Conservation (phyloP, 208 protist species). For the Acanthamoeba triangularis region DNA sequence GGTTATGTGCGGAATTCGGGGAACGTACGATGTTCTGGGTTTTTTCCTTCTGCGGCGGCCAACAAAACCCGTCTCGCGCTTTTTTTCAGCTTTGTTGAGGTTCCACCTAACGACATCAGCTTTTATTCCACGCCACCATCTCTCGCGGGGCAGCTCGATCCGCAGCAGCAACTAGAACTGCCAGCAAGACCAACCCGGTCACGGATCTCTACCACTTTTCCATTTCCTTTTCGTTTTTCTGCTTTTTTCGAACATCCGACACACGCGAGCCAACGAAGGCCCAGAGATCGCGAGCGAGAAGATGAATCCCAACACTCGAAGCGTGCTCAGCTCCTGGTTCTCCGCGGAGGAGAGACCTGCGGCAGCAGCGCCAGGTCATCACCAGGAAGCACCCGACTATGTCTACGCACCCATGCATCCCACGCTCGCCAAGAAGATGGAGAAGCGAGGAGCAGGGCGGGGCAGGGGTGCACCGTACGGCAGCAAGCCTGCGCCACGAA, state of each 20-base stretch:
- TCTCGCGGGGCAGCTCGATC: not conserved
- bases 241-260: not conserved
- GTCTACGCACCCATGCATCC: slow-evolving; percentile 47
- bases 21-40: not conserved
- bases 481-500: not conserved
- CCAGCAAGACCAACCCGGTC: not conserved
- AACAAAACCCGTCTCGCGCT: not conserved
- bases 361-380: not conserved
- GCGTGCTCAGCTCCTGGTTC: slow-evolving; percentile 55
- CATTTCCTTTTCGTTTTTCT: not conserved
- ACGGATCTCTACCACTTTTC: not conserved
- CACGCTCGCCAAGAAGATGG: not conserved
- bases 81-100: not conserved
- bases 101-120: slow-evolving; percentile 30
- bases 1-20: not conserved
- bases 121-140: not conserved
- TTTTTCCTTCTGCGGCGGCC: not conserved
- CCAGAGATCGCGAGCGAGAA: slow-evolving; percentile 1
- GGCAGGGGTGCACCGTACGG: not conserved
- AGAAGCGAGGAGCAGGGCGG: slow-evolving; percentile 42
- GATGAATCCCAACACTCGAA: slow-evolving; percentile 48
- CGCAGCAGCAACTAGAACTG: not conserved
- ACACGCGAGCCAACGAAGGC: not conserved
- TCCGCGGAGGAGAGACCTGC: not conserved
- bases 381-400: slow-evolving; percentile 35